phyloP scores from a whole-genome alignment of 2,329 filamentous ascomycete genomes.

The Pseudogymnoascus sp. region DNA sequence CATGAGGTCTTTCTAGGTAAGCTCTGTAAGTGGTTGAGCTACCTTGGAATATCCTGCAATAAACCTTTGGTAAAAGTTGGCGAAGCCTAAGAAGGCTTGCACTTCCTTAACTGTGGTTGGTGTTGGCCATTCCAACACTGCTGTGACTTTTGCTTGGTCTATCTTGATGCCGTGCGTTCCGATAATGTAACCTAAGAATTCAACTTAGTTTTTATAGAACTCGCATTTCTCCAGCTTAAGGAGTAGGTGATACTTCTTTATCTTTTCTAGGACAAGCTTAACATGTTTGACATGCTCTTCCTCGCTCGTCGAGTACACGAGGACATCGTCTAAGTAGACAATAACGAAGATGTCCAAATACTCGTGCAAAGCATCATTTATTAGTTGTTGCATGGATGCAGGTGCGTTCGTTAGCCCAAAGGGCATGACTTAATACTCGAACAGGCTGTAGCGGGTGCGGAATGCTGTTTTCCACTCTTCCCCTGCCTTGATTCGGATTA shows the following conservation, averaged over 20 bases:
- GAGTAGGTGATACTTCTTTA: background rate
- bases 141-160: conserved; percentile 14
- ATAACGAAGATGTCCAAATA: conserved; percentile 11
- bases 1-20: background rate
- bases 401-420: conserved; percentile 20
- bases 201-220: conserved; percentile 14
- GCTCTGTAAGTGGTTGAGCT: background rate
- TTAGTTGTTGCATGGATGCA: conserved; percentile 22
- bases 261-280: conserved; percentile 9
- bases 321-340: conserved; percentile 26
- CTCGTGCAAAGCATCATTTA: conserved; percentile 20
- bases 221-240: conserved; percentile 12
- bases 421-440: conserved; percentile 28
- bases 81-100: conserved; percentile 25
- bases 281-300: conserved; percentile 14
- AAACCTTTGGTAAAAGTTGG: conserved; percentile 29
- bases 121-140: conserved; percentile 17
- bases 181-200: conserved; percentile 18
- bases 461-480: conserved; percentile 31
- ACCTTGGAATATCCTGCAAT: conserved; percentile 21
- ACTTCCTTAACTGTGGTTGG: conserved; percentile 18
- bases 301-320: conserved; percentile 22
- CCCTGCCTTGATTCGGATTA: conserved; percentile 27
- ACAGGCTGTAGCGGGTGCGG: conserved; percentile 26
- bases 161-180: conserved; percentile 13